These are phyloP conservation scores for Termitomyces sp. DNA, from an alignment of 768 basidiomycete genomes.

Conservation along the genomic window DNA sequence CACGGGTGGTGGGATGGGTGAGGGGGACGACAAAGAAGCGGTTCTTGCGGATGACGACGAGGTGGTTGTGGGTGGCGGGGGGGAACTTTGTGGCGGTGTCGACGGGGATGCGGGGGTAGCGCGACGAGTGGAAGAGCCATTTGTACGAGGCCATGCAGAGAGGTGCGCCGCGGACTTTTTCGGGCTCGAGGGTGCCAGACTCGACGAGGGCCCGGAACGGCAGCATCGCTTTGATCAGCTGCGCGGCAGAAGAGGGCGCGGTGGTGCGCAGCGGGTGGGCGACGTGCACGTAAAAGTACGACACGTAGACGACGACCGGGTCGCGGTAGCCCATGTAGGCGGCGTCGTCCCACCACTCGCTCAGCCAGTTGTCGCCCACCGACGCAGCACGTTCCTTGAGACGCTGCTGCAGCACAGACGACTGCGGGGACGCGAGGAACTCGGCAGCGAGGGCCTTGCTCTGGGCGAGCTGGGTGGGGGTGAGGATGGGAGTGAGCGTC, in stretches of 20 bases:
- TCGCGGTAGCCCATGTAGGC: constrained; percentile 90
- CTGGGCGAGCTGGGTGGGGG: constrained; percentile 53
- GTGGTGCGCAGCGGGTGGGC: constrained; percentile 52
- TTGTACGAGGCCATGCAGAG: constrained; percentile 94
- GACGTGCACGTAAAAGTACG: constrained; percentile 92
- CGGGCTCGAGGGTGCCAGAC: constrained; percentile 79
- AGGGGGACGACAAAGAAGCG: constrained; percentile 85
- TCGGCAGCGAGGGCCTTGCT: constrained; percentile 57
- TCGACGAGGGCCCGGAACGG: constrained; percentile 84
- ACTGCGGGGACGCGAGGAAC: constrained; percentile 70
- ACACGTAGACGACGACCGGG: constrained; percentile 87
- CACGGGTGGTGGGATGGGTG: constrained; percentile 47
- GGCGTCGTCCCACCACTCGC: constrained; percentile 96
- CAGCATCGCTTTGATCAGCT: constrained; percentile 79
- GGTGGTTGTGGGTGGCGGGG: constrained; percentile 71
- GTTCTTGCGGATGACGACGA: constrained; percentile 90
- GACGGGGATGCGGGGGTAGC: constrained; percentile 78
- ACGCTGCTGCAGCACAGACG: constrained; percentile 70
- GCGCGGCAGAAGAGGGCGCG: constrained; percentile 74
- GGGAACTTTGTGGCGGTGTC: constrained; percentile 86
- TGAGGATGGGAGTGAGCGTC: constrained; percentile 73
- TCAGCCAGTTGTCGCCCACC: constrained; percentile 77
- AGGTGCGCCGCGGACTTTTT: constrained; percentile 73
- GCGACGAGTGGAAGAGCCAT: constrained; percentile 95
- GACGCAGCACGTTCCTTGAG: constrained; percentile 71